Conservation (phyloP, 2,329 filamentous ascomycete genomes). For the Lachnellula hyalina region DNA sequence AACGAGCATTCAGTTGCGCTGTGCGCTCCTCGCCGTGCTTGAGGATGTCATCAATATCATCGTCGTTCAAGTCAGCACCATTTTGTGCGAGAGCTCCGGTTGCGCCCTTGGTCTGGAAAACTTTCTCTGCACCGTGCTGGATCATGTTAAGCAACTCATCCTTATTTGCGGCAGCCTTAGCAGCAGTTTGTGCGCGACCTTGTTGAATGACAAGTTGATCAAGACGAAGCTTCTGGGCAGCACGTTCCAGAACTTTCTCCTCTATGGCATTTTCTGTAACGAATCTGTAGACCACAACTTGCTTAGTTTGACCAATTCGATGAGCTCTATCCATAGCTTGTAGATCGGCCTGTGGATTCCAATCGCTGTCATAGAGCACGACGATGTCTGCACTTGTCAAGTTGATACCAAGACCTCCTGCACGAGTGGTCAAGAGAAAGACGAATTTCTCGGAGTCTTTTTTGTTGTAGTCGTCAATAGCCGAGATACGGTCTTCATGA, state of each 20-base stretch:
- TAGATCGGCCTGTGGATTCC: slow-evolving; percentile 97
- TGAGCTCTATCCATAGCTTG: slow-evolving; percentile 99
- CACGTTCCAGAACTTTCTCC: slow-evolving; percentile 94
- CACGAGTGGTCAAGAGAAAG: slow-evolving; percentile 90
- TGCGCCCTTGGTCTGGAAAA: slow-evolving; percentile 72
- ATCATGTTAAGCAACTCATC: slow-evolving; percentile 98
- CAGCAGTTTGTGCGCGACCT: slow-evolving; percentile 83
- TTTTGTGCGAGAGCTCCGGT: slow-evolving; percentile 55
- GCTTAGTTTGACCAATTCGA: slow-evolving; percentile 97
- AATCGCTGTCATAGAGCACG: slow-evolving; percentile 94
- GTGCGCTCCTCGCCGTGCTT: slow-evolving; percentile 83
- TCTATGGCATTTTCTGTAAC: slow-evolving; percentile 98
- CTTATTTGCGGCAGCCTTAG: slow-evolving; percentile 89
- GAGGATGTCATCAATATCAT: slow-evolving; percentile 86
- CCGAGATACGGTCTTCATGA: slow-evolving; percentile 94
- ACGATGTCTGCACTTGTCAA: slow-evolving; percentile 93
- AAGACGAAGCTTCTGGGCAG: slow-evolving; percentile 90
- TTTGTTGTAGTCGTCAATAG: slow-evolving; percentile 98
- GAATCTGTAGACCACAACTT: slow-evolving; percentile 93
- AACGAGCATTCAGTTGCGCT: slow-evolving; percentile 84
- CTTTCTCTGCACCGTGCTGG: slow-evolving; percentile 93
- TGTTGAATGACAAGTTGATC: slow-evolving; percentile 98
- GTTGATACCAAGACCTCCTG: slow-evolving; percentile 95
- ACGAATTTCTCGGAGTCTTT: slow-evolving; percentile 93
- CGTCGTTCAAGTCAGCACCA: slow-evolving; percentile 65